Evolutionary conservation across 805 yeast genomes (phyloP).

Genomic region (Starmerella cellae): DNA sequence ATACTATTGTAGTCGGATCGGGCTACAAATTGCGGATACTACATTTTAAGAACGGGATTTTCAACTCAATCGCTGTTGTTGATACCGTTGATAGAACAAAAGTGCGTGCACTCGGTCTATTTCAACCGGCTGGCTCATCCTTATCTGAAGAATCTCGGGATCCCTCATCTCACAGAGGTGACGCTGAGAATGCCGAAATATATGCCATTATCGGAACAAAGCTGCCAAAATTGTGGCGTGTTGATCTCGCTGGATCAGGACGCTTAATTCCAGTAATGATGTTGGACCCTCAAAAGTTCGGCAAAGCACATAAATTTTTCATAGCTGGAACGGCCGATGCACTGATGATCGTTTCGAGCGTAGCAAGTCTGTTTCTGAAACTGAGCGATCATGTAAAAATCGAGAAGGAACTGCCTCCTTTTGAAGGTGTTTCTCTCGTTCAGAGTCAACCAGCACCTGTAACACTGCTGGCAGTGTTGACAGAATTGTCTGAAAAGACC

Average conservation of each 20-base stretch:
- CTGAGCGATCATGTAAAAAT: background rate
- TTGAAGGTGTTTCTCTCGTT: background rate
- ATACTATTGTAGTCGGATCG: slow-evolving; percentile 13
- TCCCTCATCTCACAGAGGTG: no score
- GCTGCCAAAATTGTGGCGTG: slow-evolving; percentile 5
- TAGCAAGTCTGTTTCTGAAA: background rate
- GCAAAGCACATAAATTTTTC: slow-evolving; percentile 5
- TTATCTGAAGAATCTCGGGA: no score
- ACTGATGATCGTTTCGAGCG: slow-evolving; percentile 3
- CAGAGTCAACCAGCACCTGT: slow-evolving; percentile 1
- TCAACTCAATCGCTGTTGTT: slow-evolving; percentile 1
- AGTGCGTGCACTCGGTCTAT: slow-evolving; percentile 6
- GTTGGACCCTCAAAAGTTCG: slow-evolving; percentile 5
- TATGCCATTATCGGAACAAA: slow-evolving; percentile 5
- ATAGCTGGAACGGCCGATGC: background rate
- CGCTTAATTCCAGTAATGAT: slow-evolving; percentile 4
- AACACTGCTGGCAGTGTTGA: slow-evolving; percentile 2
- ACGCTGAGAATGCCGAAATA: background rate
- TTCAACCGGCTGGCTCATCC: background rate
- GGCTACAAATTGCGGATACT: slow-evolving; percentile 15
- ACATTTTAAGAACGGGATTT: background rate
- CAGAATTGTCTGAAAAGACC: background rate
- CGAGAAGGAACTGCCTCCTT: background rate
- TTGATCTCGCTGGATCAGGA: background rate
- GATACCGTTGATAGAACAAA: slow-evolving; percentile 7